A percentile compares a stretch with the other conserved stretches of the same genome.
phyloP scores from a whole-genome alignment of 768 basidiomycete species.

The Hydnum rufescens region DNA sequence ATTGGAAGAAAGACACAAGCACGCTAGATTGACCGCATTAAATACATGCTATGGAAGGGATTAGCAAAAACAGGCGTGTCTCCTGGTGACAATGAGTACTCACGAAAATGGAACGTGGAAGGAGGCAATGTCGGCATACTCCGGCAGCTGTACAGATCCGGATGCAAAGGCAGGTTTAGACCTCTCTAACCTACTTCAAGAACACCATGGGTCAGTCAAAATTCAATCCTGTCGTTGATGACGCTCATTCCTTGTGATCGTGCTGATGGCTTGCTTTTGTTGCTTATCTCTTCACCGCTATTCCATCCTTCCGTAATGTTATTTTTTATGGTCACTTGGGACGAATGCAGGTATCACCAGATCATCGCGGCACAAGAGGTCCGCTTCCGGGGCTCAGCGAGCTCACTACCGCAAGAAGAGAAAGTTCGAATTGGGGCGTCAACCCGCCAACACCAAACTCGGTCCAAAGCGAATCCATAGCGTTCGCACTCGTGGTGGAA shows the following conservation, averaged over 20 bases:
- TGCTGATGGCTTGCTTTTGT: neutral
- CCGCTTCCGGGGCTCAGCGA: conserved; percentile 77
- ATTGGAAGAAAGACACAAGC: neutral
- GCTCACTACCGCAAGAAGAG: conserved; percentile 99
- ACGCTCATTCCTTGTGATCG: neutral
- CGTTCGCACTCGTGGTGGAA: conserved; percentile 90
- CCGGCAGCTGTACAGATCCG: no score
- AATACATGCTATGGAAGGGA: no score
- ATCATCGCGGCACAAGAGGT: conserved; percentile 93
- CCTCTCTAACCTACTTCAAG: no score
- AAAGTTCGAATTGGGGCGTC: conserved; percentile 99
- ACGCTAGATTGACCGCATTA: neutral
- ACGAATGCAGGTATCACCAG: conserved; percentile 74
- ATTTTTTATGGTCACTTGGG: neutral
- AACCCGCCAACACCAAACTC: conserved; percentile 92
- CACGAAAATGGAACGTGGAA: no score
- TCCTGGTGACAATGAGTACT: no score
- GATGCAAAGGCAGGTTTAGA: no score
- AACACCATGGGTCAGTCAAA: no score
- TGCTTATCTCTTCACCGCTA: no score
- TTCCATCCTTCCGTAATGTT: neutral
- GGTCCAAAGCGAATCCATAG: conserved; percentile 88
- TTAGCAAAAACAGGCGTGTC: no score
- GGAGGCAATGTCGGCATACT: no score
- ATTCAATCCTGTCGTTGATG: neutral